Evolutionary conservation across 306 rosid species (phyloP), one percentile per base, ranked within the genome.

Genomic region (Quercus bicolor): DNA sequence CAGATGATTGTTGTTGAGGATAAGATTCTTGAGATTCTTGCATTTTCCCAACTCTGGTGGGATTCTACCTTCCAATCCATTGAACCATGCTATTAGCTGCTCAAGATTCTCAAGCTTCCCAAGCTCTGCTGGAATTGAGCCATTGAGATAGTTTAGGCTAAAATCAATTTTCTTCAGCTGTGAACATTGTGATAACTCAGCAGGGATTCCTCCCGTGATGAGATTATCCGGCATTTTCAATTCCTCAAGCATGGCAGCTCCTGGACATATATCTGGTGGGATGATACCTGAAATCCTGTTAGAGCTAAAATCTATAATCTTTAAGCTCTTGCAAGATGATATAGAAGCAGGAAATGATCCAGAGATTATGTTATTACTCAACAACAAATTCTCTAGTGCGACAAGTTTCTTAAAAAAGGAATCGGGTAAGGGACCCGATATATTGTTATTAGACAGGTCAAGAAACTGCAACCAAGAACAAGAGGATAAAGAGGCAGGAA

Each of bases 81-180:
- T 95, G 90, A 86, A 92, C 98, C 98, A 95, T 62, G 98, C 98
- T 78, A 95, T 91, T 34, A 95, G 71, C 91, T 93, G 91, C 87
- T 91, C 93, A 65, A 95, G 91, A 80, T 90, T 91, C 64, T 85
- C 88, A 69, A 95, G 94, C 53, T 85, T 68, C 76, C 98, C 98
- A n/a, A 95, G 92, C 87, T 95, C 98, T 20, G 92, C 82, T 1
- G 98, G 98, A 43, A 95, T 92, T 16, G 98, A 86, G 2, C 98
- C 98, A 40, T 89, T 91, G 61, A 95, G 86, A 84, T 88, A 91
- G 72, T 95, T 95, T 13, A 95, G 82, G 64, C 98, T 95, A 37
- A 95, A 85, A 87, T 95, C 98, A 79, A 95, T 89, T 2, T 78
- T 90, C 98, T 88, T 95, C 83, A 95, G 86, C 64, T 92, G 89